These are phyloP conservation scores for Testicularia cyperi DNA, from an alignment of 1,284 basidiomycete genomes.

Conservation along the genomic window DNA sequence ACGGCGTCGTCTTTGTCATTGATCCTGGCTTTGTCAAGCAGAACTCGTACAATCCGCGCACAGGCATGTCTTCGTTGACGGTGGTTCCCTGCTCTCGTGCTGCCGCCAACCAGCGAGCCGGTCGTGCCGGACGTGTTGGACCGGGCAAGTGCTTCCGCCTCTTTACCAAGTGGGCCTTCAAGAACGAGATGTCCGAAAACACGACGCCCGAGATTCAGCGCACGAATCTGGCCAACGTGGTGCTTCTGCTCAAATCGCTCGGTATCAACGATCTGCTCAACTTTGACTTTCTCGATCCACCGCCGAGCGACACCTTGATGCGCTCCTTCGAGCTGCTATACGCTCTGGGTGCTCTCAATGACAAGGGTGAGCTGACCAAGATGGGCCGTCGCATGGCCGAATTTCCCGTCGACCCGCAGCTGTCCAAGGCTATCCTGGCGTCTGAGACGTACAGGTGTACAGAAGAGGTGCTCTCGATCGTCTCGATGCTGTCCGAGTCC, in stretches of 20 bases:
- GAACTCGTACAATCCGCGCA: slow-evolving; percentile 59
- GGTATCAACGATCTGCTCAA: slow-evolving; percentile 69
- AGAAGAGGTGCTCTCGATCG: slow-evolving; percentile 94
- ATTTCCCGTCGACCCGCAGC: slow-evolving; percentile 97
- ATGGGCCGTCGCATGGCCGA: slow-evolving; percentile 96
- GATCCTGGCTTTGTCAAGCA: slow-evolving; percentile 60
- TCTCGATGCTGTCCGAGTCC: slow-evolving; percentile 95
- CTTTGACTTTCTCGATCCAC: slow-evolving; percentile 69
- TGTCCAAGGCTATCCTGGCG: slow-evolving; percentile 92
- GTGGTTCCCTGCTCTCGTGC: slow-evolving; percentile 77
- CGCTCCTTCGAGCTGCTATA: slow-evolving; percentile 89
- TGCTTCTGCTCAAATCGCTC: slow-evolving; percentile 68
- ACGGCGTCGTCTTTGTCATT: slow-evolving; percentile 59
- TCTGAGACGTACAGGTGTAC: slow-evolving; percentile 94
- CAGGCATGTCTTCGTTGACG: slow-evolving; percentile 57
- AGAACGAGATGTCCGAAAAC: slow-evolving; percentile 68
- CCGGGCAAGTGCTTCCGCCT: slow-evolving; percentile 95
- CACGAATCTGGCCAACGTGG: slow-evolving; percentile 65
- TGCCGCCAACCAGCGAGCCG: slow-evolving; percentile 93
- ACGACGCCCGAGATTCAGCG: slow-evolving; percentile 68
- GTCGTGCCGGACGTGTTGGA: slow-evolving; percentile 93
- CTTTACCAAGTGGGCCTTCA: slow-evolving; percentile 70
- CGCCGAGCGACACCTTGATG: slow-evolving; percentile 95
- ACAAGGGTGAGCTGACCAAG: slow-evolving; percentile 92
- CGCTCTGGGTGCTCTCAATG: slow-evolving; percentile 92